phyloP scores from a whole-genome alignment of 2,329 filamentous ascomycete genomes.

The Diaporthe sp. region DNA sequence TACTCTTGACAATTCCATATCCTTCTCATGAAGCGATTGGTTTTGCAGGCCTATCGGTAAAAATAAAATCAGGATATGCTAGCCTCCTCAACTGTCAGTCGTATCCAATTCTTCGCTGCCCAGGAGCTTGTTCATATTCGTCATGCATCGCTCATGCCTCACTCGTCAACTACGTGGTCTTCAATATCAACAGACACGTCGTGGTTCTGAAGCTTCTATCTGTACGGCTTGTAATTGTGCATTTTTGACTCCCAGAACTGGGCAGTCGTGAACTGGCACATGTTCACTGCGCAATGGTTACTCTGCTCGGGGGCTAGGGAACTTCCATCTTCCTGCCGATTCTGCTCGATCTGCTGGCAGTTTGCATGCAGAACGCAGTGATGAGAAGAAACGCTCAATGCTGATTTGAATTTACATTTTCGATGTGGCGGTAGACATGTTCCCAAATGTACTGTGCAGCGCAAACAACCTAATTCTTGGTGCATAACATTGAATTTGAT shows the following conservation, averaged over 20 bases:
- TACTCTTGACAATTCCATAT: background rate
- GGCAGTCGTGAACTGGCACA: background rate
- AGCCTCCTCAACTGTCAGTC: too few species aligned
- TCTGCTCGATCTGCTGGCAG: background rate
- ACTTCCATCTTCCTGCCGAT: too few species aligned
- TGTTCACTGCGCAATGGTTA: background rate
- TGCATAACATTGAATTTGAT: background rate
- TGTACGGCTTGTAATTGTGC: background rate
- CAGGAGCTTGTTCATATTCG: too few species aligned
- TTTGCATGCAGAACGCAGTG: background rate
- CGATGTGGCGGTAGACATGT: background rate
- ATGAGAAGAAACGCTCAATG: background rate
- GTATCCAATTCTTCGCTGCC: background rate
- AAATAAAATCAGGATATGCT: background rate
- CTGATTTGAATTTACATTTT: background rate
- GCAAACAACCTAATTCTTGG: background rate
- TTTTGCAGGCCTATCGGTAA: background rate
- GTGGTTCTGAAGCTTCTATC: background rate
- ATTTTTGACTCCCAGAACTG: background rate
- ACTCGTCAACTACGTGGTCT: background rate
- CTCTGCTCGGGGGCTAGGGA: background rate
- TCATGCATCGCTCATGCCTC: background rate
- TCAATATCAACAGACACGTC: background rate
- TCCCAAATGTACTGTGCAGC: background rate
- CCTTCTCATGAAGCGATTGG: background rate